Evolutionary conservation across 306 rosid species (phyloP).

Genomic region (Glycyrrhiza uralensis): DNA sequence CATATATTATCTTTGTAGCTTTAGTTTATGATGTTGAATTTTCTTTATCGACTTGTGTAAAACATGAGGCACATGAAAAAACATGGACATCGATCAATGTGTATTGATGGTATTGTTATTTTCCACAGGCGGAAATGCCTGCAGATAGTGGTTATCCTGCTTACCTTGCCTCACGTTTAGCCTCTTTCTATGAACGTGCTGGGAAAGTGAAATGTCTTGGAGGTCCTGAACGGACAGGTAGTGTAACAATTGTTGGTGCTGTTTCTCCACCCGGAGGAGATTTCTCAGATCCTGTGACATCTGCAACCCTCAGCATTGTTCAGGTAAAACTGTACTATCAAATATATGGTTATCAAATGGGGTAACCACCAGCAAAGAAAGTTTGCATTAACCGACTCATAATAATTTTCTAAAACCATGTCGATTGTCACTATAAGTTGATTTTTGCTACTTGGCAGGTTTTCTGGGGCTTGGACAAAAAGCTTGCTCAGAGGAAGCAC

Average conservation of each 20-base stretch:
- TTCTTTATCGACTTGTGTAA: neutral
- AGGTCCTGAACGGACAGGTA: constrained; percentile 95
- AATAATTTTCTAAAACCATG: neutral
- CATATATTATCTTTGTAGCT: constrained; percentile 13
- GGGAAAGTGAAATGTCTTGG: constrained; percentile 99
- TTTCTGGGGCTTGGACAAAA: constrained; percentile 99
- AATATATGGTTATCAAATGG: constrained; percentile 14
- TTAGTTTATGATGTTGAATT: neutral
- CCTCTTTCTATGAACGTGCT: constrained; percentile 99
- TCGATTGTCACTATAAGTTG: constrained; percentile 1
- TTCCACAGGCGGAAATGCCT: constrained; percentile 97
- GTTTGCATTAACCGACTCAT: neutral
- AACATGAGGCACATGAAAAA: neutral
- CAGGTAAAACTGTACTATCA: constrained; percentile 56
- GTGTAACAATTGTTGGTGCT: constrained; percentile 99
- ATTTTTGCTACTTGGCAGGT: constrained; percentile 51
- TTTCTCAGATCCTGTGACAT: constrained; percentile 98
- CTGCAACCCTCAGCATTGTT: constrained; percentile 99
- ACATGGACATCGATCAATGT: constrained; percentile 12
- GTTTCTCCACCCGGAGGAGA: constrained; percentile 99
- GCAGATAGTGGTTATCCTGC: constrained; percentile 99
- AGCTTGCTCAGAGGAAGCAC: constrained; percentile 99
- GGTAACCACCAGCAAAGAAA: neutral
- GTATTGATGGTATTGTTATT: constrained; percentile 14
- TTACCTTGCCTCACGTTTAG: constrained; percentile 97